phyloP scores from a whole-genome alignment of 2,329 filamentous ascomycete species.

The Beauveria caledonica region DNA sequence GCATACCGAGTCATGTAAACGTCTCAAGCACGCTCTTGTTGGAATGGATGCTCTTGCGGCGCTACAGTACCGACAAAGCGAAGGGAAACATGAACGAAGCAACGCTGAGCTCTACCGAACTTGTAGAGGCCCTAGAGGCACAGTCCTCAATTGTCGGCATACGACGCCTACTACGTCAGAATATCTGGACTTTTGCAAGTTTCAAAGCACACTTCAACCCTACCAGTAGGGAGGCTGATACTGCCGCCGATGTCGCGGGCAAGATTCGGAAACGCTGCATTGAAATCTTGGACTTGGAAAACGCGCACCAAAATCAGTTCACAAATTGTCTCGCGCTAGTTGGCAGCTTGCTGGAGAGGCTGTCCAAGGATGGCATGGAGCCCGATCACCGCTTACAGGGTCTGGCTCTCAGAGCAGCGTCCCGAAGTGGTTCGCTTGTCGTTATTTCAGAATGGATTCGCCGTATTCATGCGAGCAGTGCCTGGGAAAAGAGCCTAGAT shows the following conservation, averaged over 20 bases:
- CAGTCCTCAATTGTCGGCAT: constrained; percentile 21
- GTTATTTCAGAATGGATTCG: constrained; percentile 8
- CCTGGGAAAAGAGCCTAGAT: neutral
- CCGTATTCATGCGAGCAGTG: neutral
- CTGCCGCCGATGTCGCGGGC: neutral
- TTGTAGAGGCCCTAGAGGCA: constrained; percentile 16
- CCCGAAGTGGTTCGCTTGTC: neutral
- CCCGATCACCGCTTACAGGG: constrained; percentile 1
- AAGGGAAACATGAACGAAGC: constrained; percentile 5
- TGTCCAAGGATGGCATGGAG: neutral
- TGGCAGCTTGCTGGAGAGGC: neutral
- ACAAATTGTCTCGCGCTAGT: constrained; percentile 1
- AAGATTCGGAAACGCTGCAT: neutral
- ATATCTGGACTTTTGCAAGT: constrained; percentile 13
- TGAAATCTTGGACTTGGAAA: neutral
- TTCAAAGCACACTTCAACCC: neutral
- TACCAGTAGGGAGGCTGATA: neutral
- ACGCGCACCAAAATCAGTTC: neutral
- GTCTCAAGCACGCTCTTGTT: constrained; percentile 25
- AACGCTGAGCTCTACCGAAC: neutral
- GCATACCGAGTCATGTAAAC: constrained; percentile 21
- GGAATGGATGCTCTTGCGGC: constrained; percentile 28
- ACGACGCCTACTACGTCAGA: constrained; percentile 24
- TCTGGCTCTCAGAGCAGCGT: neutral
- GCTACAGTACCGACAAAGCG: constrained; percentile 6